Evolutionary conservation across 495 filamentous ascomycete species (phyloP).

Genomic region (Aspergillus sclerotiicarbonarius): DNA sequence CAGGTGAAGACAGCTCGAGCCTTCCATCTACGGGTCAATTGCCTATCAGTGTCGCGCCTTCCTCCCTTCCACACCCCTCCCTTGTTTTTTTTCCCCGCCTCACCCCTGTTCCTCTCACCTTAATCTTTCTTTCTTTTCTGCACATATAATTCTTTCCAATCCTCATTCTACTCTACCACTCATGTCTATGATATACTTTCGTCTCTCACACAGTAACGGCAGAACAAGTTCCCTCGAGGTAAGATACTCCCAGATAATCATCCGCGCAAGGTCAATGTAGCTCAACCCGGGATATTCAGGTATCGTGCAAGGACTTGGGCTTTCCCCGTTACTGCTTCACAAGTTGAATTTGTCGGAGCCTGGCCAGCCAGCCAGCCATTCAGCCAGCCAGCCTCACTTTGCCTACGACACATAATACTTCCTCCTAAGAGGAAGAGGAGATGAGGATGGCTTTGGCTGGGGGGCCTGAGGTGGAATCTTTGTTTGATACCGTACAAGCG

Average conservation of each 20-base stretch:
- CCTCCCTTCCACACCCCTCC: too few species aligned
- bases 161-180: too few species aligned
- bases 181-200: too few species aligned
- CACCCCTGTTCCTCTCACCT: too few species aligned
- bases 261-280: background rate
- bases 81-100: too few species aligned
- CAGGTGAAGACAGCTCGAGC: too few species aligned
- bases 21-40: too few species aligned
- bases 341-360: constrained; percentile 4
- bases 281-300: background rate
- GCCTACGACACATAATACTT: constrained; percentile 3
- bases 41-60: too few species aligned
- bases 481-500: constrained; percentile 15
- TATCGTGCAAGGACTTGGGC: constrained; percentile 2
- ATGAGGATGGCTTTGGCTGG: background rate
- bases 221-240: background rate
- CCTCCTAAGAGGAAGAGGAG: constrained; percentile 2
- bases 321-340: constrained; percentile 12
- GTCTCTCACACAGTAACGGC: background rate
- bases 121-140: too few species aligned
- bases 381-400: constrained; percentile 13
- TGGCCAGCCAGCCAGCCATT: background rate
- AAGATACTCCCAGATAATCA: background rate
- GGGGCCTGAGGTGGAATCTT: constrained; percentile 6
- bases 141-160: too few species aligned